A percentile compares a stretch with the other conserved stretches of the same genome.
These are phyloP conservation scores for Botryosphaeria agaves DNA, from an alignment of 2,329 filamentous ascomycete species.

Conservation along the genomic window DNA sequence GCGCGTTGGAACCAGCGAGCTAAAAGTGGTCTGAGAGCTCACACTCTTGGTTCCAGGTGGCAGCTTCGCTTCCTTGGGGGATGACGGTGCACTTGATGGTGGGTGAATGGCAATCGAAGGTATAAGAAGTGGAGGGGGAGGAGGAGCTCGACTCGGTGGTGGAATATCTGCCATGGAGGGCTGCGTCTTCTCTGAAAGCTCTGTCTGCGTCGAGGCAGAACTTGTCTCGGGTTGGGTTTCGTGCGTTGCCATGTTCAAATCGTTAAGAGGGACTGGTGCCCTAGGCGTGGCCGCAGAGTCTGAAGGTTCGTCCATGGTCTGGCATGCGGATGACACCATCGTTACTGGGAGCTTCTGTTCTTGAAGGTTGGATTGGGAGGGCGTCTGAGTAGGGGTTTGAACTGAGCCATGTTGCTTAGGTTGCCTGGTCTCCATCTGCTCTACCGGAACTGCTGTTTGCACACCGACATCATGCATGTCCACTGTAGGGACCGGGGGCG, in stretches of 20 bases:
- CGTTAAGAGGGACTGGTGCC: too few relatives aligned
- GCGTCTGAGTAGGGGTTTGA: too few relatives aligned
- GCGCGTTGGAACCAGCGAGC: constrained; percentile 26
- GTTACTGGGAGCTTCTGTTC: too few relatives aligned
- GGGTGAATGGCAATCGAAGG: constrained; percentile 87
- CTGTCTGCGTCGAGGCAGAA: constrained; percentile 16
- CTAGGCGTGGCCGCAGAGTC: constrained; percentile 51
- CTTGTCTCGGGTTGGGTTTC: constrained; percentile 19
- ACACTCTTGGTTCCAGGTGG: constrained; percentile 69
- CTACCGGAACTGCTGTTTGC: too few relatives aligned
- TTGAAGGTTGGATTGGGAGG: too few relatives aligned
- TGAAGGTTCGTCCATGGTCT: constrained; percentile 43
- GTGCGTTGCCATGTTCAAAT: too few relatives aligned
- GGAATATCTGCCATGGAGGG: constrained; percentile 11
- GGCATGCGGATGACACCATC: constrained; percentile 50
- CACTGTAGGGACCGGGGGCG: constrained; percentile 22
- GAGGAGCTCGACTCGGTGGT: constrained; percentile 14
- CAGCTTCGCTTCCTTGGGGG: constrained; percentile 59
- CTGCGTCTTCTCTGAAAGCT: constrained; percentile 13
- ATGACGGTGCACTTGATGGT: constrained; percentile 65
- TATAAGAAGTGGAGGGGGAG: constrained; percentile 33
- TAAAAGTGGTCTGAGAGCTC: constrained; percentile 57
- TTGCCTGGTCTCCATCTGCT: too few relatives aligned
- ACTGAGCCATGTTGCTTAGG: too few relatives aligned
- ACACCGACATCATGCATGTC: background rate